These are phyloP conservation scores for Scutellaria galericulata DNA, from an alignment of 257 asterid genomes.

Conservation along the genomic window DNA sequence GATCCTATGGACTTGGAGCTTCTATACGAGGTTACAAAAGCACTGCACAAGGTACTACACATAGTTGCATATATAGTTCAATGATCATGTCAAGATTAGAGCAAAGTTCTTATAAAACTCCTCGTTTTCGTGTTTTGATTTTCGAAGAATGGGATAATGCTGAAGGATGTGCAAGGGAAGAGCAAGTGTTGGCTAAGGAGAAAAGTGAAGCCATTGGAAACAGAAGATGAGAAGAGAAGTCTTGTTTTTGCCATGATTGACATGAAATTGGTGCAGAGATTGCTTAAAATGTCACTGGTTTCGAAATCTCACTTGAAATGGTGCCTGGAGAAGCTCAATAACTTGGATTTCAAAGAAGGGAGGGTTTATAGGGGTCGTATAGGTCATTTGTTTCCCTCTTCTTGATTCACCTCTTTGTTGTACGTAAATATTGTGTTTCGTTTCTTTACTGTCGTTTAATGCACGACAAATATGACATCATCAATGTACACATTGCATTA, in stretches of 20 bases:
- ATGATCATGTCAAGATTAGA: too few relatives aligned
- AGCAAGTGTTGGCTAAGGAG: slow-evolving; percentile 55
- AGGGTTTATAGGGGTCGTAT: slow-evolving; percentile 38
- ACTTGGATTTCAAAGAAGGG: slow-evolving; percentile 44
- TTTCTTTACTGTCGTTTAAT: too few relatives aligned
- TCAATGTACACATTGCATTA: too few relatives aligned
- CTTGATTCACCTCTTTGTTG: slow-evolving; percentile 17
- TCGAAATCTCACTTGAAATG: slow-evolving; percentile 56
- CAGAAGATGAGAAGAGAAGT: slow-evolving; percentile 38
- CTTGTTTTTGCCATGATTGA: slow-evolving; percentile 48
- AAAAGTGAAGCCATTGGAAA: slow-evolving; percentile 30
- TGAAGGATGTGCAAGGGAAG: slow-evolving; percentile 54
- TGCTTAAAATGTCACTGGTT: slow-evolving; percentile 49
- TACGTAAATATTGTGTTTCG: not conserved
- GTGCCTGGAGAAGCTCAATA: slow-evolving; percentile 61
- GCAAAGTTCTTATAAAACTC: too few relatives aligned
- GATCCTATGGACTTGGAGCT: slow-evolving; percentile 64
- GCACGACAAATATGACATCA: too few relatives aligned
- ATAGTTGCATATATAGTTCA: too few relatives aligned
- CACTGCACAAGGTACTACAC: slow-evolving; percentile 50
- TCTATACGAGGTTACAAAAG: slow-evolving; percentile 40
- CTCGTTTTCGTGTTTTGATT: not conserved
- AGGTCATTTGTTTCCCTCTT: slow-evolving; percentile 47
- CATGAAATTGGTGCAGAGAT: slow-evolving; percentile 50
- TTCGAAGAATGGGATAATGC: slow-evolving; percentile 46